Percentiles rank a stretch among this genome's conserved stretches.
These are phyloP conservation scores for Westerdykella sp. DNA, from an alignment of 2,329 filamentous ascomycete species.

Conservation along the genomic window DNA sequence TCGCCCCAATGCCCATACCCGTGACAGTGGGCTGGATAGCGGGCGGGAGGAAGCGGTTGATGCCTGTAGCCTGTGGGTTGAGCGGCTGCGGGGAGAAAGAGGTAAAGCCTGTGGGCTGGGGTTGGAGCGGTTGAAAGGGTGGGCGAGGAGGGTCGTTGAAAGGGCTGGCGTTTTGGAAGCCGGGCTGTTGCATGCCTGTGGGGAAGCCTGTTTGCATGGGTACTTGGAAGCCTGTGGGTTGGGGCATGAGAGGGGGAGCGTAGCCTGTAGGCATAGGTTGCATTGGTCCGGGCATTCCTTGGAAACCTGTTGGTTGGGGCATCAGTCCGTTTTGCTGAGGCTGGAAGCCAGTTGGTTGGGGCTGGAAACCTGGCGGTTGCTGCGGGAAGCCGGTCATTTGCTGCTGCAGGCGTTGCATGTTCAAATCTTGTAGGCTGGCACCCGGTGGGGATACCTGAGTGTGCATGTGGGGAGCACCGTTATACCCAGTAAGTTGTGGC, in stretches of 20 bases:
- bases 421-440: conserved; percentile 70
- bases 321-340: conserved; percentile 32
- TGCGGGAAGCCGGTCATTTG: conserved; percentile 38
- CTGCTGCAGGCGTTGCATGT: conserved; percentile 38
- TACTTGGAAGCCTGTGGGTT: conserved; percentile 26
- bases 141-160: conserved; percentile 49
- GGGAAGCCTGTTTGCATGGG: conserved; percentile 38
- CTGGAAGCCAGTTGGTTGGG: conserved; percentile 20
- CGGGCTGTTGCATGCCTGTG: conserved; percentile 43
- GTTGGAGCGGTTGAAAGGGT: conserved; percentile 36
- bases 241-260: conserved; percentile 15
- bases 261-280: background rate
- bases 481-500: conserved; percentile 74
- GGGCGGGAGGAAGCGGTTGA: conserved; percentile 43
- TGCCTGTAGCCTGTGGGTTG: conserved; percentile 51
- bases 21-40: conserved; percentile 50
- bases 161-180: conserved; percentile 48
- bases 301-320: conserved; percentile 36
- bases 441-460: conserved; percentile 63
- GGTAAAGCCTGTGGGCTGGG: conserved; percentile 38
- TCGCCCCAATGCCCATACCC: conserved; percentile 38
- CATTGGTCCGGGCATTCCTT: conserved; percentile 12
- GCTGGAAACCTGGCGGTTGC: conserved; percentile 28
- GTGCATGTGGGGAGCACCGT: conserved; percentile 46
- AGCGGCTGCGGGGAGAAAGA: conserved; percentile 34